Evolutionary conservation across 352 stramenopile genomes (phyloP), one percentile per base, ranked within the genome.

Genomic region (Pythium oligandrum): DNA sequence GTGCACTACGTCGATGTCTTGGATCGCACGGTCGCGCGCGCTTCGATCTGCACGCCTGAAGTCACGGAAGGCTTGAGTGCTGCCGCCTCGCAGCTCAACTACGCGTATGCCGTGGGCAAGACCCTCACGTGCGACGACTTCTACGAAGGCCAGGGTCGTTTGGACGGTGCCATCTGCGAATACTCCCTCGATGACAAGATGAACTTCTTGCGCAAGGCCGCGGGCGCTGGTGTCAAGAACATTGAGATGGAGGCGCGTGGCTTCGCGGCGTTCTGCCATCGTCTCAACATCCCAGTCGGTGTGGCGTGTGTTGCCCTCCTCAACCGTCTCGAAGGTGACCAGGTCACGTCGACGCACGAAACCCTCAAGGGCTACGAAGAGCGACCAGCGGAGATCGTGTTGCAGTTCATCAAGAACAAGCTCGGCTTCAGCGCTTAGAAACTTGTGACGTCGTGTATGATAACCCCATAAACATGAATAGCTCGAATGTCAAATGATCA

Each of bases 61-160:
- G 65, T 90, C 32, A 67, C 67, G 3, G 64, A 83, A 5, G 81
- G 86, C 40, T 71, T 93, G 48, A 63, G 73, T 12, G 44, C 58
- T 3, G 64, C 73, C 0, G 75, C 77, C n/a, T 58, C 78, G 32
- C 64, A 83, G 26, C 57, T 86, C 44, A 64, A 51, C 2, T 35
- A 89, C 38, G 73, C 74, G n/a, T 77, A 83, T 57, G 68, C 71
- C 3, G 65, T 87, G 43, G 80, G 83, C 55, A 93, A 93, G 69
- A 93, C 83, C 44, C 74, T 93, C 38, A 88, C 73, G 44, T 88
- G 78, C 68, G 83, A 93, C 63, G 83, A 90, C 61, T 93, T 93
- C 40, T 93, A 93, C 66, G 82, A 91, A 44, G 82, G 76, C 40
- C 83, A 93, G 51, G 83, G 83, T 37, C 83, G 83, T 12, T 64